These are phyloP conservation scores for Penicillium chermesinum DNA, from an alignment of 495 filamentous ascomycete species.

Conservation along the genomic window DNA sequence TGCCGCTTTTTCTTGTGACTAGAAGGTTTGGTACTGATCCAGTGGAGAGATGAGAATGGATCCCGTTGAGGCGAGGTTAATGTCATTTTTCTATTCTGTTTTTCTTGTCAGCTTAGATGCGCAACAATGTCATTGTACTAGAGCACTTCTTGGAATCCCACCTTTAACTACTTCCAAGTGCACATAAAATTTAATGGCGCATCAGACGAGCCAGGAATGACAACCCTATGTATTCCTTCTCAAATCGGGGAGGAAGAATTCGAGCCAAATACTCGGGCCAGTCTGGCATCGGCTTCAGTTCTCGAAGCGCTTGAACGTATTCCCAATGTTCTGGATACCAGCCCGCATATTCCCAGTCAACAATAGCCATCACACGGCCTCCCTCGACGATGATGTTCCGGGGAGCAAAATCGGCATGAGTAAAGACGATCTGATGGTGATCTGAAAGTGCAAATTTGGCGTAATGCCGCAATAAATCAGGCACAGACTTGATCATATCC, in stretches of 20 bases:
- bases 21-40: too few relatives aligned
- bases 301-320: conserved; percentile 5
- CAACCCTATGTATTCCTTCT: conserved; percentile 11
- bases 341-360: conserved; percentile 16
- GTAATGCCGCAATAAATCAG: conserved; percentile 17
- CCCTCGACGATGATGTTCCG: conserved; percentile 21
- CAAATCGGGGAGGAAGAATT: conserved; percentile 13
- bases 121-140: too few relatives aligned
- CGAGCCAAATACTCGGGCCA: conserved; percentile 12
- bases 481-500: conserved; percentile 9
- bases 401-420: conserved; percentile 14
- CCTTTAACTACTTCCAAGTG: too few relatives aligned
- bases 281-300: conserved; percentile 10
- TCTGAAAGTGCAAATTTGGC: conserved; percentile 16
- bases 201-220: conserved; percentile 2
- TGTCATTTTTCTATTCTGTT: too few relatives aligned
- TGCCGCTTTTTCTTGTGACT: too few relatives aligned
- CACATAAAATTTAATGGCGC: too few relatives aligned
- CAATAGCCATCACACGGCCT: conserved; percentile 11
- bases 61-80: too few relatives aligned
- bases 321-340: conserved; percentile 13
- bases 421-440: conserved; percentile 22
- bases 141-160: too few relatives aligned
- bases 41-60: too few relatives aligned
- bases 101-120: too few relatives aligned